Conservation (phyloP, 768 basidiomycete species). For the Tricholomella constricta region DNA sequence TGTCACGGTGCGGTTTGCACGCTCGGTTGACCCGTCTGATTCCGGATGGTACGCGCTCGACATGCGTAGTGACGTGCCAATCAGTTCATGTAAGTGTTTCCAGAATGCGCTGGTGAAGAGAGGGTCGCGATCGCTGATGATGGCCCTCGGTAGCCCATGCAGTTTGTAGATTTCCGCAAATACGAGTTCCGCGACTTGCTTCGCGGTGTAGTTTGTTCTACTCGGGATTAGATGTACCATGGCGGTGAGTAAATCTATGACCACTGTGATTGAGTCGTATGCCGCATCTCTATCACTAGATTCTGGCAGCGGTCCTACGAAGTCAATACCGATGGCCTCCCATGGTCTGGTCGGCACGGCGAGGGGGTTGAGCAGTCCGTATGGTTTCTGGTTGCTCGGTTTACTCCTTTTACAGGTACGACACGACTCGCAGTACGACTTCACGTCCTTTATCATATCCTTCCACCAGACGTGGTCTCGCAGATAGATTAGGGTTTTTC, state of each 20-base stretch:
- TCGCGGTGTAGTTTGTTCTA: constrained; percentile 8
- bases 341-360: background rate
- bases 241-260: constrained; percentile 6
- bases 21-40: too few species aligned
- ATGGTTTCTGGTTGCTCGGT: too few species aligned
- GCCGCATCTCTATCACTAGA: background rate
- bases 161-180: constrained; percentile 13
- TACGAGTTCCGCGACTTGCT: constrained; percentile 10
- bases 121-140: constrained; percentile 33
- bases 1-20: background rate
- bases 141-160: constrained; percentile 18
- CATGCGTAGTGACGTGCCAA: constrained; percentile 3
- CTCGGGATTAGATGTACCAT: constrained; percentile 20
- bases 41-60: constrained; percentile 5
- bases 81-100: constrained; percentile 18
- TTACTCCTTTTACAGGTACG: background rate
- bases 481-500: background rate
- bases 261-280: constrained; percentile 11
- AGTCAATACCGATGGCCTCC: too few species aligned
- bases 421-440: background rate
- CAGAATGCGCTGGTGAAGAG: constrained; percentile 35
- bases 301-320: too few species aligned
- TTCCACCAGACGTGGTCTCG: background rate
- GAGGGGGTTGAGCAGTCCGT: background rate
- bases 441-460: background rate